These are phyloP conservation scores for Lomentospora prolificans DNA, from an alignment of 2,329 filamentous ascomycete genomes.

Conservation along the genomic window DNA sequence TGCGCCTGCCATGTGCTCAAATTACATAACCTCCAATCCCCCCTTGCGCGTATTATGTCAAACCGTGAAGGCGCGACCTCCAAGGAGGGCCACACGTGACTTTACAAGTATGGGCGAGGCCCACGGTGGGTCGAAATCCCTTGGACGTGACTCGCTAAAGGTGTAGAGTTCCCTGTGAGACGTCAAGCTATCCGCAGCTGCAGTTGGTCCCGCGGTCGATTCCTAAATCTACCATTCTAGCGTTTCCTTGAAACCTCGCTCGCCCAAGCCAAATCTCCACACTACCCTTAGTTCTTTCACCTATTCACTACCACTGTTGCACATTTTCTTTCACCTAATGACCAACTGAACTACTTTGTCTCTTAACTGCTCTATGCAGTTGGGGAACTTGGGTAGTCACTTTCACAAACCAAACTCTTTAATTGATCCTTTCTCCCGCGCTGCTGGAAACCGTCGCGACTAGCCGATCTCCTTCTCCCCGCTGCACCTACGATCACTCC, in stretches of 20 bases:
- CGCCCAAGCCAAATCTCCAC: neutral
- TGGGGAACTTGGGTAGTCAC: neutral
- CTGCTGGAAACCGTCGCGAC: neutral
- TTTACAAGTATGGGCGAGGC: too few relatives aligned
- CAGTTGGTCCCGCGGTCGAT: neutral
- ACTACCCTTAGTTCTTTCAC: neutral
- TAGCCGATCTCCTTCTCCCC: neutral
- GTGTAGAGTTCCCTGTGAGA: too few relatives aligned
- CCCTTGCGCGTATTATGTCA: too few relatives aligned
- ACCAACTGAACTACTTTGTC: neutral
- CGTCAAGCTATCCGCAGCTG: neutral
- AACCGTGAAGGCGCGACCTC: too few relatives aligned
- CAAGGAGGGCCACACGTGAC: too few relatives aligned
- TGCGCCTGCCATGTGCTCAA: too few relatives aligned
- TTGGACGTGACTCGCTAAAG: too few relatives aligned
- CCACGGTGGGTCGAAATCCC: too few relatives aligned
- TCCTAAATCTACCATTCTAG: slow-evolving; percentile 2
- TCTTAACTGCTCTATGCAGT: slow-evolving; percentile 1
- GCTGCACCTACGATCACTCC: neutral
- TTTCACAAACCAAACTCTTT: neutral
- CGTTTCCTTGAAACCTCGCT: neutral
- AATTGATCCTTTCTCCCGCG: neutral
- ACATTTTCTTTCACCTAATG: neutral
- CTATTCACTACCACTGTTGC: neutral
- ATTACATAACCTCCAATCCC: too few relatives aligned